These are phyloP conservation scores for Neospora caninum DNA, from an alignment of 169 alveolate species.

Conservation along the genomic window DNA sequence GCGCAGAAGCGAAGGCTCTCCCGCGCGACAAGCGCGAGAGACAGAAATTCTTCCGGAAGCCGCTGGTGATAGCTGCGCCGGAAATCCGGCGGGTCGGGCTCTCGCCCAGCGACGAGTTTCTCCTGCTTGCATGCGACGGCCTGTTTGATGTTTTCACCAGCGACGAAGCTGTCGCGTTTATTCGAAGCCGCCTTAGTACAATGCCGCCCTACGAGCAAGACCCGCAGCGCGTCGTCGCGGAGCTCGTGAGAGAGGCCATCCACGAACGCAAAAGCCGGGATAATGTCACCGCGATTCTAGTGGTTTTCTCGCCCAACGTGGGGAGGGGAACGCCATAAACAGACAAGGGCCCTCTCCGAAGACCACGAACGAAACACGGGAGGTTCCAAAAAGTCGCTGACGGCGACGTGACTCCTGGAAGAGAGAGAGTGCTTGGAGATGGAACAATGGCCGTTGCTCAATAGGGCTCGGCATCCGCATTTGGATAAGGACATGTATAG, in stretches of 20 bases:
- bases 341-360: neutral
- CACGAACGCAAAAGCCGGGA: slow-evolving; percentile 41
- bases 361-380: neutral
- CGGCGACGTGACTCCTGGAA: neutral
- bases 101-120: slow-evolving; percentile 91
- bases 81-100: slow-evolving; percentile 90
- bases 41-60: slow-evolving; percentile 76
- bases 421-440: neutral
- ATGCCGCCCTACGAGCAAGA: slow-evolving; percentile 11
- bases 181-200: slow-evolving; percentile 67
- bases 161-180: slow-evolving; percentile 91
- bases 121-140: slow-evolving; percentile 99
- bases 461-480: too few relatives aligned
- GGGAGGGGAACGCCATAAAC: neutral
- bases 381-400: neutral
- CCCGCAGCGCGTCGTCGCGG: slow-evolving; percentile 44
- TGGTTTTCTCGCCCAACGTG: neutral
- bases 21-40: neutral
- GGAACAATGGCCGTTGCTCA: too few relatives aligned
- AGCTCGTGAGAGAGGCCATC: slow-evolving; percentile 54
- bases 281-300: slow-evolving; percentile 58
- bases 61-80: slow-evolving; percentile 95
- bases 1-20: neutral
- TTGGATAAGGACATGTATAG: too few relatives aligned
- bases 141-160: slow-evolving; percentile 96